Base-by-base conservation (phyloP, 495 filamentous ascomycete genomes). In the Podospora appendiculata region DNA sequence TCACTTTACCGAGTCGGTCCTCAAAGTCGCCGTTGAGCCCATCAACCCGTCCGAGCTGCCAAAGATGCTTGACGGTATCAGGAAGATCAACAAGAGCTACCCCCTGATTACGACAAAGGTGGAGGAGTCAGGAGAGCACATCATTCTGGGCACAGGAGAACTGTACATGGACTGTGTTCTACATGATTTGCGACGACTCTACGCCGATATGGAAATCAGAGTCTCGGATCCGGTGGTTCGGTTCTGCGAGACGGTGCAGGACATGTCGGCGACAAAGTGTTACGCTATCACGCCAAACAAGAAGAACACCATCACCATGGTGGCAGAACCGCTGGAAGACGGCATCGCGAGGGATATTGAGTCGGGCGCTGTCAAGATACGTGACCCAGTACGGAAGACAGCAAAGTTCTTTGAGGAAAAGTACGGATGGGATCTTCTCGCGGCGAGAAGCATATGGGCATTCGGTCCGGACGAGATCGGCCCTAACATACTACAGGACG, bases 141-240 rank as follows among this genome's bases (percentile, higher is more conserved):
- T 97, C 53, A 80, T 98, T 41, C 78, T 98, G 17, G 93, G 93
- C 16, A 97, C 93, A 3, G 93, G 93, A 36, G 93, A 98, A 63
- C 77, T 98, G 7, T 97, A 97, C 71, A 96, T 98, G 90, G 93
- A 98, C 70, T 97, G 92, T 62, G 93, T 96, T 32, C 82, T 98
- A 35, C 90, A 98, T 68, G 93, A 98, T 64, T 79, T 98, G 12
- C 89, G 93, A 45, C 79, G 83, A 25, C 74, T 96, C 17, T 98
- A 96, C 67, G 90, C 92, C n/a, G 90, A 97, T 63, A 98, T 98
- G 93, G 94, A 98, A 62, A 82, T 97, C 69, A 95, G 96, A 70
- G 89, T 98, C 44, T 98, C 93, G 9, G 93, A 98, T 62, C 93
- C 93, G 6, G 94, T 97, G 16, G 96, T 94, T 19, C 82, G 93